These are phyloP conservation scores for Hypoxylon fragiforme DNA, from an alignment of 495 filamentous ascomycete genomes.

Conservation along the genomic window DNA sequence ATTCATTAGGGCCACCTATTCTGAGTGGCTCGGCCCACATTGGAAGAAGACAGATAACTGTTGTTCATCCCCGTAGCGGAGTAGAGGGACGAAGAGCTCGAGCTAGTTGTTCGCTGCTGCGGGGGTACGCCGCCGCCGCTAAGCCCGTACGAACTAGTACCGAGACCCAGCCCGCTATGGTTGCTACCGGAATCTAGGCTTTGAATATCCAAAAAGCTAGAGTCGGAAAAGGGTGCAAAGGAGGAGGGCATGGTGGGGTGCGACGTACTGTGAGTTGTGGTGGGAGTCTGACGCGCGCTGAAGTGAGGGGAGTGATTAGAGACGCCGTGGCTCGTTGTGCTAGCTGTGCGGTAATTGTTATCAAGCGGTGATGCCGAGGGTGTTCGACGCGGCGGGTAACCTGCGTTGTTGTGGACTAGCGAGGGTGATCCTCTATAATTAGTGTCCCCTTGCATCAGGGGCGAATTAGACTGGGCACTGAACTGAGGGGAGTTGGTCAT, in stretches of 20 bases:
- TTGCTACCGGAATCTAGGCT: slow-evolving; percentile 42
- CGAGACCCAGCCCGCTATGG: slow-evolving; percentile 34
- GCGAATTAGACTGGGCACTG: slow-evolving; percentile 41
- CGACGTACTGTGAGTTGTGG: slow-evolving; percentile 35
- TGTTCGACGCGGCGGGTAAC: slow-evolving; percentile 43
- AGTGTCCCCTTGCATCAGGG: slow-evolving; percentile 40
- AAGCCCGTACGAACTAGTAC: slow-evolving; percentile 32
- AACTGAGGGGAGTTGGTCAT: slow-evolving; percentile 51
- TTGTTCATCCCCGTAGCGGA: slow-evolving; percentile 37
- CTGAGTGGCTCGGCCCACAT: slow-evolving; percentile 33
- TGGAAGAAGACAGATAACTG: slow-evolving; percentile 31
- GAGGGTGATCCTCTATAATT: slow-evolving; percentile 46
- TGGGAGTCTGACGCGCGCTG: slow-evolving; percentile 33
- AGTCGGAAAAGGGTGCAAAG: slow-evolving; percentile 37
- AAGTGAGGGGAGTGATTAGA: slow-evolving; percentile 45
- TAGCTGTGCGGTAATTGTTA: slow-evolving; percentile 39
- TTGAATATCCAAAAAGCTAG: slow-evolving; percentile 44
- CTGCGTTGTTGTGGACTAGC: slow-evolving; percentile 35
- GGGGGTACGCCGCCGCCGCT: slow-evolving; percentile 29
- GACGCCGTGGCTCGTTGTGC: slow-evolving; percentile 35
- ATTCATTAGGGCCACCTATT: slow-evolving; percentile 35
- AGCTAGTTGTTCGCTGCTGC: slow-evolving; percentile 37
- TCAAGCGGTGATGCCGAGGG: slow-evolving; percentile 44
- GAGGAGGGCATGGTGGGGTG: slow-evolving; percentile 33
- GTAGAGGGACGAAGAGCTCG: slow-evolving; percentile 30